Evolutionary conservation across 495 filamentous ascomycete genomes (phyloP).

Genomic region (Annulohypoxylon maeteangense): DNA sequence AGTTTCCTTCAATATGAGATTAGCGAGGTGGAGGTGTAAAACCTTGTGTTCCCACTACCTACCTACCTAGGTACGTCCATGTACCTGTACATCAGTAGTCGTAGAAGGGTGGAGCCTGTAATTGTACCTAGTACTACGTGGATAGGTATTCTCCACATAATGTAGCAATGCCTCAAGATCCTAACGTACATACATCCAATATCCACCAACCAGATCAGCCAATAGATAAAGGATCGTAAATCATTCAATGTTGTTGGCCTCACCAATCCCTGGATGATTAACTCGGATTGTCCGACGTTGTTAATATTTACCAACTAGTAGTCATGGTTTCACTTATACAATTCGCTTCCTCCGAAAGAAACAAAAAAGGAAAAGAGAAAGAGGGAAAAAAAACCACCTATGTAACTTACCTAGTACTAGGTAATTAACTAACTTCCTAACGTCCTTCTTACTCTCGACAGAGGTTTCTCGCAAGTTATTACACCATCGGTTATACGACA

Average conservation of each 20-base stretch:
- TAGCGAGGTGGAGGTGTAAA: constrained; percentile 21
- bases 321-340: constrained; percentile 1
- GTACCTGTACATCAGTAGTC: too few relatives aligned
- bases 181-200: too few relatives aligned
- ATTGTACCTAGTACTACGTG: too few relatives aligned
- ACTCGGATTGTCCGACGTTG: constrained; percentile 5
- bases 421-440: not conserved
- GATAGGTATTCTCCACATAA: not conserved
- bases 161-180: not conserved
- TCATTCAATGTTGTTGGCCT: not conserved
- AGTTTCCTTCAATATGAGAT: constrained; percentile 8
- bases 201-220: too few relatives aligned
- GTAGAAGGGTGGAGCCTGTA: not conserved
- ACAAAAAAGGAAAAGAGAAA: too few relatives aligned
- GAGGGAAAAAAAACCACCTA: not conserved
- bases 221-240: not conserved
- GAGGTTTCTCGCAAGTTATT: not conserved
- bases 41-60: too few relatives aligned
- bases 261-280: not conserved
- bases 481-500: not conserved
- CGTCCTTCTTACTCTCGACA: not conserved
- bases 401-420: too few relatives aligned
- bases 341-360: not conserved
- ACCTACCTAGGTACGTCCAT: too few relatives aligned
- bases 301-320: not conserved